Base-by-base conservation (phyloP, 139 green algal species). In the Mesostigma viride region DNA sequence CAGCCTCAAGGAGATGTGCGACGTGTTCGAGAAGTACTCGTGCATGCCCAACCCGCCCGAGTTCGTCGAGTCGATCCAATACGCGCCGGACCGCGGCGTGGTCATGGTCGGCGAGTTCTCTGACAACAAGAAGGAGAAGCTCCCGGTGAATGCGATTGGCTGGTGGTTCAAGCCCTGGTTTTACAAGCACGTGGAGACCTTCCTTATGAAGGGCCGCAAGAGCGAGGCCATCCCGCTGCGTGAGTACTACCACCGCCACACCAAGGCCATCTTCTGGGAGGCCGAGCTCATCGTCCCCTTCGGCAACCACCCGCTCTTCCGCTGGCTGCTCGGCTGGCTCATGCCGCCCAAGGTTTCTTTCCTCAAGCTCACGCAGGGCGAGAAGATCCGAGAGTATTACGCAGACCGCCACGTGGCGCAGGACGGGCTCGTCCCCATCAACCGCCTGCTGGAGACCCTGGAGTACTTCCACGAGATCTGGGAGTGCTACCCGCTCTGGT, bases 161-260 rank as follows among this genome's bases (percentile, higher is more conserved):
- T 69, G 61, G 60, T 74, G 68, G 68, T 69, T 31, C 34, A 74
- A 63, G 62, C 68, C 59, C 27, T 74, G 48, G 46, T 74, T 74
- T 35, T 74, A 74, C 59, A 35, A 69, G 58, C 68, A 74, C 47
- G 58, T 36, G 20, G 17, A 33, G 58, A 57, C 34, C n/a, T 68
- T 40, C 17, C 40, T 24, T 14, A 53, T 53, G 40, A 14, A 14
- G 17, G 40, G 40, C 40, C 14, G 40, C 14, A 53, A 53, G 14
- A 40, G 51, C 0, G 68, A 74, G 62, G 48, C 58, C 26, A 74
- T 74, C 20, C 68, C 68, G 5, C 56, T 40, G 35, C 44, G 68
- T 1, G 17, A 74, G 59, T 74, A 69, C 32, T 74, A 74, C 48
- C 68, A 74, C 33, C 68, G 68, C 68, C 68, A 74, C 35, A 74